phyloP scores from a whole-genome alignment of 495 filamentous ascomycete species.

The Diplogelasinospora grovesii region DNA sequence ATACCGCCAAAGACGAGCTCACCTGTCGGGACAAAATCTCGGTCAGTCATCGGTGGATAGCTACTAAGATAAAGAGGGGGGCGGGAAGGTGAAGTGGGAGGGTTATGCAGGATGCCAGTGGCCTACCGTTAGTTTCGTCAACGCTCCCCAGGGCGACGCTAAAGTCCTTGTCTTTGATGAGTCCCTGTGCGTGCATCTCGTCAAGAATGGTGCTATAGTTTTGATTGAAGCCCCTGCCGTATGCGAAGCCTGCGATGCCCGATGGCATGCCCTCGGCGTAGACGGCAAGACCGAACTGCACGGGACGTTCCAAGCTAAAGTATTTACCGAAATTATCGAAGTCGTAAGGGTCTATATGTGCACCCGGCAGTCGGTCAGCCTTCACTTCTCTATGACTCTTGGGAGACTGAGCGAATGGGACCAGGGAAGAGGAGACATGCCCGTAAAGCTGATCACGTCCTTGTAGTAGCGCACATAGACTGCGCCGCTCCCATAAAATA shows the following conservation, averaged over 20 bases:
- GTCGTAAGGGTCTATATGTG: constrained; percentile 3
- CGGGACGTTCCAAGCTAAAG: constrained; percentile 5
- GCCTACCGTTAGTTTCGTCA: constrained; percentile 9
- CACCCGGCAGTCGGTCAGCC: neutral
- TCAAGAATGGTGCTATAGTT: constrained; percentile 72
- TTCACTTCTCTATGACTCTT: too few relatives aligned
- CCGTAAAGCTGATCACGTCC: constrained; percentile 12
- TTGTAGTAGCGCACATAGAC: constrained; percentile 10
- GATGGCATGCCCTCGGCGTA: constrained; percentile 24
- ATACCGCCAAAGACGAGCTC: constrained; percentile 84
- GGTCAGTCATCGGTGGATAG: neutral
- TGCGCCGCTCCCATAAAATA: constrained; percentile 17
- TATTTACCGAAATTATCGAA: neutral
- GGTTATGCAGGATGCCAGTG: neutral
- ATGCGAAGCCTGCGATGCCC: constrained; percentile 62
- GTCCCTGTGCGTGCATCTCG: constrained; percentile 50
- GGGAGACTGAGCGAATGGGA: neutral
- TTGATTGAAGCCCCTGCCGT: constrained; percentile 49
- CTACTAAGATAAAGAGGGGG: neutral
- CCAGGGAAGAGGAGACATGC: constrained; percentile 1
- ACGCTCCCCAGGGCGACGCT: constrained; percentile 50
- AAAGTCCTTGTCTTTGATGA: constrained; percentile 68
- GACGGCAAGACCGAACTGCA: constrained; percentile 22
- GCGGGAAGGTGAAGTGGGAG: too few relatives aligned
- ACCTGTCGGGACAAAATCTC: constrained; percentile 36